Percentiles rank a stretch among this genome's conserved stretches.
Evolutionary conservation across 768 basidiomycete species (phyloP).

Genomic region (Auriculariales sp.): DNA sequence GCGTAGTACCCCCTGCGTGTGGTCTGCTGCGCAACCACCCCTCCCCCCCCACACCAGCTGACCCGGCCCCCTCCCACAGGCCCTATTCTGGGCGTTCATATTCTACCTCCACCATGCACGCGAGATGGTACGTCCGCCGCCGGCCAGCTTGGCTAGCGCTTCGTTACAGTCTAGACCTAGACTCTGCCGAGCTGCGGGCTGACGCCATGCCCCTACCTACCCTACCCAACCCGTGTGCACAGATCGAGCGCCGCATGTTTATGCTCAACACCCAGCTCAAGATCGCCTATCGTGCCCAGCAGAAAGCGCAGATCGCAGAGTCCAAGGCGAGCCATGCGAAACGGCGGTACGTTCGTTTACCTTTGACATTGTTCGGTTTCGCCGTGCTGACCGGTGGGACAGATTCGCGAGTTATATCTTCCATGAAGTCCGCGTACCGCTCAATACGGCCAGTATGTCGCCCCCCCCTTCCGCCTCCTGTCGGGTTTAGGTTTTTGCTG

Average conservation of each 20-base stretch:
- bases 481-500: not conserved
- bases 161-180: too few species aligned
- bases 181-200: too few species aligned
- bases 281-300: conserved; percentile 42
- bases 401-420: conserved; percentile 37
- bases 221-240: not conserved
- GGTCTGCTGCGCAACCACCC: not conserved
- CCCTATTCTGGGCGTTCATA: conserved; percentile 1
- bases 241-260: conserved; percentile 48
- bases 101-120: conserved; percentile 1
- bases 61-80: not conserved
- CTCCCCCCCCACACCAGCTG: not conserved
- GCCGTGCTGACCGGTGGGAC: too few species aligned
- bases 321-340: conserved; percentile 31
- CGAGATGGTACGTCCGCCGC: not conserved
- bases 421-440: conserved; percentile 36
- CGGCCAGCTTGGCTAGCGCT: not conserved
- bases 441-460: conserved; percentile 28
- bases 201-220: too few species aligned
- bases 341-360: too few species aligned
- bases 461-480: not conserved
- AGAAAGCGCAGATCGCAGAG: conserved; percentile 62
- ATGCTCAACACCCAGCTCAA: conserved; percentile 63
- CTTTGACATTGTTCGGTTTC: too few species aligned
- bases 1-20: conserved; percentile 9